Conservation (phyloP, 2,329 filamentous ascomycete genomes). For the Ophiostoma sp. region DNA sequence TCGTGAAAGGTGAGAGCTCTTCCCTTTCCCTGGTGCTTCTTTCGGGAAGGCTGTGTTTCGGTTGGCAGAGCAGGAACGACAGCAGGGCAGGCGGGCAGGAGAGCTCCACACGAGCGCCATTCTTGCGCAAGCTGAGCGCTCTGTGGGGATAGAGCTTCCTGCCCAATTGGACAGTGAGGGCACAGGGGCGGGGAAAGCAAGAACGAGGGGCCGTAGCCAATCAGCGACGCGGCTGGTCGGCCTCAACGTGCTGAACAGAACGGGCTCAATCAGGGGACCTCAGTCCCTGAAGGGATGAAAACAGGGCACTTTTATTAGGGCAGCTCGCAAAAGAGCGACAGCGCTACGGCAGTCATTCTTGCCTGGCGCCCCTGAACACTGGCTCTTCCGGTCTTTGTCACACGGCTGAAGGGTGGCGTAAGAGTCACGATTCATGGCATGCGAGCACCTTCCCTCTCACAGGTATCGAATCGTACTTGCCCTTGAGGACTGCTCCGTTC, state of each 20-base stretch:
- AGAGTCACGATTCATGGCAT: constrained; percentile 7
- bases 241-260: background rate
- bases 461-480: background rate
- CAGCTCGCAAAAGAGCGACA: background rate
- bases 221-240: background rate
- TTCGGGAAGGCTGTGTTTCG: background rate
- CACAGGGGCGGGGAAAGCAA: constrained; percentile 5
- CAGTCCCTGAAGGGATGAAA: background rate
- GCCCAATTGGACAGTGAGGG: background rate
- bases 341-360: no score
- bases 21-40: background rate
- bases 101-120: background rate
- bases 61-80: constrained; percentile 1
- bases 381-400: constrained; percentile 11
- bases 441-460: background rate
- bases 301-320: background rate
- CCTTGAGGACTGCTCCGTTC: background rate
- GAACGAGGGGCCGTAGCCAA: constrained; percentile 16
- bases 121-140: background rate
- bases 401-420: constrained; percentile 3
- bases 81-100: background rate
- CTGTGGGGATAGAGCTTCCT: constrained; percentile 1
- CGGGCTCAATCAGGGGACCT: background rate
- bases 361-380: background rate
- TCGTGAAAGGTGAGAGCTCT: background rate